These are phyloP conservation scores for Phytopythium mirpurense DNA, from an alignment of 352 stramenopile species.

Conservation along the genomic window DNA sequence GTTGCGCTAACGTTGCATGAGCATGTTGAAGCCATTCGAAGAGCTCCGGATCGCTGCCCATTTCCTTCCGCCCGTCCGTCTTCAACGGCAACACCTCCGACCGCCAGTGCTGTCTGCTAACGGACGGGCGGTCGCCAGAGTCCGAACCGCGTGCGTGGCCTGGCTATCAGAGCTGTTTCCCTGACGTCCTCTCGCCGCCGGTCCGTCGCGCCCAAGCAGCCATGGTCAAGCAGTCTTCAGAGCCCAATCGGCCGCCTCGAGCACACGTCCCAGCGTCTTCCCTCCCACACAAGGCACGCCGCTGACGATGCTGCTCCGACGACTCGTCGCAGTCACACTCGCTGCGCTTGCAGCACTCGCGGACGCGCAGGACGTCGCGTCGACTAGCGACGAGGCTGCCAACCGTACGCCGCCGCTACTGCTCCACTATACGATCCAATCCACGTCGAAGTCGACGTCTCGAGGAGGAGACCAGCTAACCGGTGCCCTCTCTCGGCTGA, in stretches of 20 bases:
- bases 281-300: not conserved
- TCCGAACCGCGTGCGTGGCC: no score
- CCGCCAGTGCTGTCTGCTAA: not conserved
- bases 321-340: not conserved
- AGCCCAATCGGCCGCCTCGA: constrained; percentile 3
- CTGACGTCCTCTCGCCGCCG: no score
- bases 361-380: not conserved
- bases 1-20: constrained; percentile 5
- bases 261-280: not conserved
- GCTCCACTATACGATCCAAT: no score
- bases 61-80: no score
- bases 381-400: not conserved
- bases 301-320: not conserved
- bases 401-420: not conserved
- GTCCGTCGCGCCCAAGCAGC: constrained; percentile 2
- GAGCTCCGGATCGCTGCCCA: not conserved
- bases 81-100: constrained; percentile 1
- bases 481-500: no score
- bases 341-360: not conserved
- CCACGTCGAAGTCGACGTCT: no score
- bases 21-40: not conserved
- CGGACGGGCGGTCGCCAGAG: no score
- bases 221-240: no score
- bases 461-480: no score
- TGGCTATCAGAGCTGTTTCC: no score